phyloP scores from a whole-genome alignment of 2,329 filamentous ascomycete genomes.

The Chrysoporthe austroafricana region DNA sequence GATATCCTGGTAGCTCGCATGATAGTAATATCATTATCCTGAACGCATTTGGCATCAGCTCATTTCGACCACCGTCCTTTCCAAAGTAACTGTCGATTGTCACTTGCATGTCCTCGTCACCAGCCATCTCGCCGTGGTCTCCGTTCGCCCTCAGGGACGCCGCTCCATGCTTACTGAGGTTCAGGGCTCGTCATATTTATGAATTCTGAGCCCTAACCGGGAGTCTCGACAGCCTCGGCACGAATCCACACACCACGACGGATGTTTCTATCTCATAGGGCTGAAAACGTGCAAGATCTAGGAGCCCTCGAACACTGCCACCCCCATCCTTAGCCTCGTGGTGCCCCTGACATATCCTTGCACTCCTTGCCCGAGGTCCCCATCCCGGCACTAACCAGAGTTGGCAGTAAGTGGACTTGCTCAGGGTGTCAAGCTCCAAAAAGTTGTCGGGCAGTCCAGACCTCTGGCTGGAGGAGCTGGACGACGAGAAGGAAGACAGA shows the following conservation, averaged over 20 bases:
- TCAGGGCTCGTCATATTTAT: too few species aligned
- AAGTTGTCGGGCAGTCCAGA: slow-evolving; percentile 13
- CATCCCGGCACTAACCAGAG: slow-evolving; percentile 12
- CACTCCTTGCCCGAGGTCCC: neutral
- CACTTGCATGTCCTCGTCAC: neutral
- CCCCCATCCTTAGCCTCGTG: slow-evolving; percentile 21
- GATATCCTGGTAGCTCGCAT: neutral
- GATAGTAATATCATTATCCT: neutral
- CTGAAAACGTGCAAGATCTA: slow-evolving; percentile 24
- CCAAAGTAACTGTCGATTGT: neutral
- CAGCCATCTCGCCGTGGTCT: neutral
- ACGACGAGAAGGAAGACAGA: neutral
- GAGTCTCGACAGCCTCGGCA: neutral
- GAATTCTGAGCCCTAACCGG: too few species aligned
- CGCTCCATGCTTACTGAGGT: too few species aligned
- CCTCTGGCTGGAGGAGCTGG: too few species aligned
- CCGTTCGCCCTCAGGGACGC: neutral
- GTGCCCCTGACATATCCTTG: slow-evolving; percentile 19
- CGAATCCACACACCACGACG: neutral
- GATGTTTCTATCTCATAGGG: slow-evolving; percentile 14
- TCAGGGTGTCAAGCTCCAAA: slow-evolving; percentile 18
- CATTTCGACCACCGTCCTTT: neutral
- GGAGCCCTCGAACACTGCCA: slow-evolving; percentile 27
- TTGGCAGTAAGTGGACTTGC: slow-evolving; percentile 3
- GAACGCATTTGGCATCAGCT: neutral